These are phyloP conservation scores for Pseudocercospora macadamiae DNA, from an alignment of 2,329 filamentous ascomycete genomes.

Conservation along the genomic window DNA sequence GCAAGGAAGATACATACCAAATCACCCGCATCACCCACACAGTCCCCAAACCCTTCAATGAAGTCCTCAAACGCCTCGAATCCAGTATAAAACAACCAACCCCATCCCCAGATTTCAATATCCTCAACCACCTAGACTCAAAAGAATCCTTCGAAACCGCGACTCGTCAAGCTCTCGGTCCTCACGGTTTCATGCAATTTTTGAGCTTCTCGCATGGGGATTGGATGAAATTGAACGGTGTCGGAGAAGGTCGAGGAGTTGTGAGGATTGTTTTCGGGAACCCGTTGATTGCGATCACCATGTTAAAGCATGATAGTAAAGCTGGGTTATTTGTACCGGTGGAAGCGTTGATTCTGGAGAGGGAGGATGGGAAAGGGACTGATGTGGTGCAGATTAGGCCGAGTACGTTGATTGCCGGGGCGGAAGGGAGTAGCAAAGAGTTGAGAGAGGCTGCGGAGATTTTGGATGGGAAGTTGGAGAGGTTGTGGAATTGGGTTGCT, in stretches of 20 bases:
- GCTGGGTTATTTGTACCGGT: constrained; percentile 26
- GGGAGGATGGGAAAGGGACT: constrained; percentile 16
- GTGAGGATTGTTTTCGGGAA: constrained; percentile 22
- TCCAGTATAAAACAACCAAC: constrained; percentile 20
- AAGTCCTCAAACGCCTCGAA: constrained; percentile 20
- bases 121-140: constrained; percentile 22
- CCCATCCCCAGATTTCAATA: constrained; percentile 11
- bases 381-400: constrained; percentile 23
- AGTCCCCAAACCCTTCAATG: constrained; percentile 17
- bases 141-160: constrained; percentile 16
- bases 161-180: constrained; percentile 19
- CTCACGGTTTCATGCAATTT: constrained; percentile 25
- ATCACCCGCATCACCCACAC: constrained; percentile 20
- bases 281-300: constrained; percentile 21
- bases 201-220: constrained; percentile 17
- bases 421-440: constrained; percentile 11
- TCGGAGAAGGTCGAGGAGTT: constrained; percentile 15
- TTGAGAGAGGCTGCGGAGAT: constrained; percentile 20
- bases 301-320: constrained; percentile 23
- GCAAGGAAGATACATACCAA: constrained; percentile 10
- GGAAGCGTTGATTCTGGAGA: constrained; percentile 20
- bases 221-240: constrained; percentile 22
- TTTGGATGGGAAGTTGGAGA: constrained; percentile 21
- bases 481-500: constrained; percentile 23
- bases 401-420: constrained; percentile 24